Conservation (phyloP, 2,329 filamentous ascomycete genomes). For the Ambrosiella beaveri region DNA sequence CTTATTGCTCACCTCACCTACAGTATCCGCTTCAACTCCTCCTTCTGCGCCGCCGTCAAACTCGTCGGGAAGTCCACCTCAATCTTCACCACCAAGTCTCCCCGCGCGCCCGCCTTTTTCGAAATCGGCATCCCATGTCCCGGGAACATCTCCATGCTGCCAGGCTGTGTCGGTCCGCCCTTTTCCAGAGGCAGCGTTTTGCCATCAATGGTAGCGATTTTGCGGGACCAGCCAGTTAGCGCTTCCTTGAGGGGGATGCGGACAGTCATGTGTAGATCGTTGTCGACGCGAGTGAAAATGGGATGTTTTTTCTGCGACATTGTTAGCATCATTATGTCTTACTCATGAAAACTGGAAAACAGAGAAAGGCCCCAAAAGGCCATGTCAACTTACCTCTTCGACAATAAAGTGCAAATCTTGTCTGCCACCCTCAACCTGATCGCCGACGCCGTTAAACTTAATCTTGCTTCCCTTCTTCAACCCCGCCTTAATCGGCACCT, state of each 20-base stretch:
- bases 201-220: constrained; percentile 85
- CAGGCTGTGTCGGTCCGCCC: constrained; percentile 69
- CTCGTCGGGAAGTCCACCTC: constrained; percentile 82
- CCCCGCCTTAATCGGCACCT: constrained; percentile 89
- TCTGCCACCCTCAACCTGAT: constrained; percentile 88
- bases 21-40: constrained; percentile 62
- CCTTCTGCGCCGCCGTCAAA: constrained; percentile 63
- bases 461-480: constrained; percentile 96
- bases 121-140: constrained; percentile 85
- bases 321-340: constrained; percentile 23
- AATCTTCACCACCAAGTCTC: constrained; percentile 76
- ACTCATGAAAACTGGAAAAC: neutral
- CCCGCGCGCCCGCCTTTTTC: constrained; percentile 70
- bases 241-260: constrained; percentile 84
- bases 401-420: constrained; percentile 94
- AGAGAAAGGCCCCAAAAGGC: neutral
- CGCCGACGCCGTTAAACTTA: constrained; percentile 93
- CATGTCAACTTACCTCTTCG: constrained; percentile 53
- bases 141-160: constrained; percentile 65
- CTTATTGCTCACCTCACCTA: neutral
- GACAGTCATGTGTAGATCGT: constrained; percentile 65
- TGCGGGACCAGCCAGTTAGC: constrained; percentile 80
- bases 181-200: constrained; percentile 68
- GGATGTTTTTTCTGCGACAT: constrained; percentile 63
- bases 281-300: constrained; percentile 69